Evolutionary conservation across 305 asterid species (phyloP).

Genomic region (Lippia alba): DNA sequence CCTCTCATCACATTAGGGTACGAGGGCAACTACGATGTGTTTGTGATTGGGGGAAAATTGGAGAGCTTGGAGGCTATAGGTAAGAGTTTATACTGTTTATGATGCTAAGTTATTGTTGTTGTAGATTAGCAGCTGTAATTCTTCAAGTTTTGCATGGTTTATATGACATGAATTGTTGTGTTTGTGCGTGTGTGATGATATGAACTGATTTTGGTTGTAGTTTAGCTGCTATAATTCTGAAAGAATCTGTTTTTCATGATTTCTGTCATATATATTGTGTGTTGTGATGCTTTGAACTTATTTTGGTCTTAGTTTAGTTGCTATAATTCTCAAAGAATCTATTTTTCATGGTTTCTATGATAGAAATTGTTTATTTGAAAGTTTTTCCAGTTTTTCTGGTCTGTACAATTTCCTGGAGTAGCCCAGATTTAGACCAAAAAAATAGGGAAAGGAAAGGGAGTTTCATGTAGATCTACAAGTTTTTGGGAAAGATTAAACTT

Average conservation of each 20-base stretch:
- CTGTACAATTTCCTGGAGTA: background rate
- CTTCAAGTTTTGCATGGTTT: background rate
- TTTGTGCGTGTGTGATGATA: background rate
- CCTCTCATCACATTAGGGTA: slow-evolving; percentile 78
- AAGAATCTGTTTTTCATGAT: no score
- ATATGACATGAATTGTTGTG: background rate
- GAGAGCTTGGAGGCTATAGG: slow-evolving; percentile 52
- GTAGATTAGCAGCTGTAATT: background rate
- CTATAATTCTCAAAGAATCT: no score
- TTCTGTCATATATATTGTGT: no score
- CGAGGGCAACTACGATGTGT: slow-evolving; percentile 80
- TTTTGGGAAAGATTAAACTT: background rate
- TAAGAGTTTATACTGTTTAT: slow-evolving; percentile 20
- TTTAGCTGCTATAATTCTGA: no score
- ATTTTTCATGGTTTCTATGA: no score
- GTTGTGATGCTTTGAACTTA: no score
- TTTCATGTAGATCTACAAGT: slow-evolving; percentile 25
- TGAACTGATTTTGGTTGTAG: no score
- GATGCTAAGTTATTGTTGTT: background rate
- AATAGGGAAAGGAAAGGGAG: background rate
- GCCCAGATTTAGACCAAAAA: background rate
- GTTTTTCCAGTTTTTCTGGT: background rate
- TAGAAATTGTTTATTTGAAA: background rate
- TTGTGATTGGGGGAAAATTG: slow-evolving; percentile 55
- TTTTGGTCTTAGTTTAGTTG: no score